These are phyloP conservation scores for Crithidia bombi DNA, from an alignment of 208 protist species.

Conservation along the genomic window DNA sequence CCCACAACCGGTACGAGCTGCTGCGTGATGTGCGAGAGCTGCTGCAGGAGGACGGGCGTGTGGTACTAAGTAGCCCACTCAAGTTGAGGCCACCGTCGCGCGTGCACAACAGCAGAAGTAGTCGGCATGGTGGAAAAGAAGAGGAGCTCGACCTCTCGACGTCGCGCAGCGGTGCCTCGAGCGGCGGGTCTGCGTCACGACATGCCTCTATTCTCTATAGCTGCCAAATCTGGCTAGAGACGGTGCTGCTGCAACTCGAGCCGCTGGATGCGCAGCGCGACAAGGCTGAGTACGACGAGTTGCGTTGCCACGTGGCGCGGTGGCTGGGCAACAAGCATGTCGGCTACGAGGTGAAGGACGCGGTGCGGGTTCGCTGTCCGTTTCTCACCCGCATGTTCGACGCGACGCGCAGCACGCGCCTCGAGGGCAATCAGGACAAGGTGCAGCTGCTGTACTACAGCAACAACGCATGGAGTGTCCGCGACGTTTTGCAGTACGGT, in stretches of 20 bases:
- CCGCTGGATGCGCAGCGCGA: conserved; percentile 51
- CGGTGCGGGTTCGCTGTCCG: conserved; percentile 50
- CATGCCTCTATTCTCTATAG: conserved; percentile 19
- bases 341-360: conserved; percentile 45
- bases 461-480: conserved; percentile 62
- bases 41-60: conserved; percentile 11
- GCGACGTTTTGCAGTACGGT: conserved; percentile 58
- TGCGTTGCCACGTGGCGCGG: conserved; percentile 44
- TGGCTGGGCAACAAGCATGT: conserved; percentile 53
- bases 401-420: conserved; percentile 17
- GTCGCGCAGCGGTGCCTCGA: conserved; percentile 7
- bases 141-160: conserved; percentile 1
- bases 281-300: conserved; percentile 45
- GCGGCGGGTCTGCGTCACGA: not conserved
- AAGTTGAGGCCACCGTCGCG: not conserved
- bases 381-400: conserved; percentile 39
- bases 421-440: conserved; percentile 32
- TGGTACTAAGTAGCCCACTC: not conserved
- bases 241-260: conserved; percentile 47
- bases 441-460: conserved; percentile 82
- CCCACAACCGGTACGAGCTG: conserved; percentile 44
- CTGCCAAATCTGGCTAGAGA: conserved; percentile 72
- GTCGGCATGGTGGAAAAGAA: not conserved
- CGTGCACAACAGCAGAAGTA: not conserved
- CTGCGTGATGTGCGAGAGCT: conserved; percentile 38